phyloP scores from a whole-genome alignment of 441 rosid genomes.

The Bocquillonia castaneifolia region DNA sequence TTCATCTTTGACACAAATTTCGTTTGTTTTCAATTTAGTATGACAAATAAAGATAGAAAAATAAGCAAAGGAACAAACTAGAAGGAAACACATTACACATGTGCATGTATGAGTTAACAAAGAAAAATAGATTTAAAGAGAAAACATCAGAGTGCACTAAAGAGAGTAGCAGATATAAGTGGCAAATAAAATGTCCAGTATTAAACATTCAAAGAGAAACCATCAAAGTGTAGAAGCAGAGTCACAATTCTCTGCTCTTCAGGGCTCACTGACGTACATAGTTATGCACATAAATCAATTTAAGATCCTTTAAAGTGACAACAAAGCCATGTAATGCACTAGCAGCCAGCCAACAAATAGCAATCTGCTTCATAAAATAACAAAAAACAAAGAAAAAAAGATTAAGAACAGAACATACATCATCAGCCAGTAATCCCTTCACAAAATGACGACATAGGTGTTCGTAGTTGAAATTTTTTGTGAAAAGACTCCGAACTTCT shows the following conservation, averaged over 20 bases:
- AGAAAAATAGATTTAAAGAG: not conserved
- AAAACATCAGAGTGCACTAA: not conserved
- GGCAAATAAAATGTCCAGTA: not conserved
- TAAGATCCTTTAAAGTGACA: not conserved
- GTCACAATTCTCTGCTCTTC: not conserved
- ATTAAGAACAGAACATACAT: constrained; percentile 41
- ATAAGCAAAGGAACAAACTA: not conserved
- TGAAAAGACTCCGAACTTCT: constrained; percentile 92
- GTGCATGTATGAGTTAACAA: constrained; percentile 5
- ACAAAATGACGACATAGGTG: constrained; percentile 92
- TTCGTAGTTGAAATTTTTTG: constrained; percentile 93
- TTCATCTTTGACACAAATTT: too few species aligned
- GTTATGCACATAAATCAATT: not conserved
- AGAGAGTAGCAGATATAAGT: not conserved
- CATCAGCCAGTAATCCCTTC: constrained; percentile 87
- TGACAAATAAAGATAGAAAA: not conserved
- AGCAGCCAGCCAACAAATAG: not conserved
- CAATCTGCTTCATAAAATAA: not conserved
- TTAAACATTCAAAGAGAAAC: not conserved
- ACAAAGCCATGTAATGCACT: constrained; percentile 8
- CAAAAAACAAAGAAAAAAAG: not conserved
- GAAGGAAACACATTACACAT: not conserved
- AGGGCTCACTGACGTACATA: not conserved
- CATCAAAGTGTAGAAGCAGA: too few species aligned
- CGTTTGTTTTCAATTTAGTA: not conserved